Evolutionary conservation across 1,139 yeast species (phyloP), one percentile per base, ranked within the genome.

Genomic region (Magnusiomyces ingens): DNA sequence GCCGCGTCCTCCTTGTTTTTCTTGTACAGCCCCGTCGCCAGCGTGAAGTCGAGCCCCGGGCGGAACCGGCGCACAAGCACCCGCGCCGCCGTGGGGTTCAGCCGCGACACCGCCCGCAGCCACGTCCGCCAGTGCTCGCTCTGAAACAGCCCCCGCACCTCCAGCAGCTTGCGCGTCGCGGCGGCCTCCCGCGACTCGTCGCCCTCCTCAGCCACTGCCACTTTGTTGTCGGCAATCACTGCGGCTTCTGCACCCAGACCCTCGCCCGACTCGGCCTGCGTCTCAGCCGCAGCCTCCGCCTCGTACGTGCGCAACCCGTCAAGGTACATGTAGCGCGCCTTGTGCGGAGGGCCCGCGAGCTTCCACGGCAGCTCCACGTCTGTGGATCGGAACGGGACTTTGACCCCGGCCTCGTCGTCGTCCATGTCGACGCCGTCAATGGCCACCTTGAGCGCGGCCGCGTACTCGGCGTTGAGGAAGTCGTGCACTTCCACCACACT

Each of bases 1-100:
- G 15, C 52, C 5, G 41, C 52, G 11, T 47, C 38, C 2, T 40
- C 48, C 8, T 47, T 41, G 3, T 47, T 41, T 19, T 18, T 17
- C 12, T 21, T 40, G 6, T 40, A 21, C 26, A 45, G 32, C 11
- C 87, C 79, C 0, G 98, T 88, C 0, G 99, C 99, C 50, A 94
- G 74, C 2, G 93, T 91, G 68, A 88, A 94, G 68, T 94, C 99
- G 42, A 81, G 82, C 1, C 98, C 99, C 0, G 97, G 99, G 62
- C 99, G 79, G 71, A 94, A 94, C 59, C 98, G 75, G 65, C 99
- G 79, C 1, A 85, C 78, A 43, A 90, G 66, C 1, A 86, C 72
- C 60, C 85, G 87, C 56, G 86, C 88, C 45, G 84, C 77, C 10
- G 81, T 73, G 8, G 86, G 81, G 2, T 77, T 71, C 54, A 90